A percentile compares a stretch with the other conserved stretches of the same genome.
These are phyloP conservation scores for bread wheat (Triticum aestivum) DNA, from an alignment of 176 grass and related monocot species.

Conservation along the genomic window DNA sequence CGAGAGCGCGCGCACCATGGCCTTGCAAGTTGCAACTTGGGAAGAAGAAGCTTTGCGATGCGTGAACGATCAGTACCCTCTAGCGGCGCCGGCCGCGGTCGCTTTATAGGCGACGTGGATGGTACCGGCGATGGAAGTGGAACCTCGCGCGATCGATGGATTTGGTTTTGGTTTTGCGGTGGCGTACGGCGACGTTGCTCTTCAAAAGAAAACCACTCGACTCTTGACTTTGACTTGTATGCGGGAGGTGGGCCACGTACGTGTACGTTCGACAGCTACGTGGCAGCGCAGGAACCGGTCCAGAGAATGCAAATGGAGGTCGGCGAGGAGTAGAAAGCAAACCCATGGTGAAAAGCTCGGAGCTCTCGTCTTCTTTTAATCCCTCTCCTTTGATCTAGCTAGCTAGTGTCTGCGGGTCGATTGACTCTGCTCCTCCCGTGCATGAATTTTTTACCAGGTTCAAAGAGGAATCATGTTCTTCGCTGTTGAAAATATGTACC, in stretches of 20 bases:
- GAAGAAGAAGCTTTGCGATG: not conserved
- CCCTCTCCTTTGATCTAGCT: too few species aligned
- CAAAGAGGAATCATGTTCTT: not conserved
- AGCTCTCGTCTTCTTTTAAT: not conserved
- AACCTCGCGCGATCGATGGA: not conserved
- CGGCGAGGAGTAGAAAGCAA: not conserved
- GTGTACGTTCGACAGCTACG: not conserved
- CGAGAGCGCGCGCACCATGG: not conserved
- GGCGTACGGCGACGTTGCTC: not conserved
- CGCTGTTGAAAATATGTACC: not conserved
- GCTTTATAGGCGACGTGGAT: slow-evolving; percentile 14
- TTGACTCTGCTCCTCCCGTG: too few species aligned
- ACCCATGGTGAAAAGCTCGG: not conserved
- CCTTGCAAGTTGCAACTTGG: not conserved
- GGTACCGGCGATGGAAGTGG: too few species aligned
- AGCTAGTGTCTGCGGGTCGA: too few species aligned
- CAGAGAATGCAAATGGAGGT: not conserved
- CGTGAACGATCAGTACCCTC: not conserved
- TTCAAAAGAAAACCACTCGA: slow-evolving; percentile 20
- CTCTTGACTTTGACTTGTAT: slow-evolving; percentile 23
- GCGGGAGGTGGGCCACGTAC: not conserved
- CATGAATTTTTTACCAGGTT: not conserved
- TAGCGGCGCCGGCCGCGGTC: not conserved
- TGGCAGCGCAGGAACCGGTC: not conserved
- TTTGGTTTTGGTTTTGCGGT: not conserved